Evolutionary conservation across 1,284 basidiomycete genomes (phyloP), one percentile per base, ranked within the genome.

Genomic region (Puccinia horiana): DNA sequence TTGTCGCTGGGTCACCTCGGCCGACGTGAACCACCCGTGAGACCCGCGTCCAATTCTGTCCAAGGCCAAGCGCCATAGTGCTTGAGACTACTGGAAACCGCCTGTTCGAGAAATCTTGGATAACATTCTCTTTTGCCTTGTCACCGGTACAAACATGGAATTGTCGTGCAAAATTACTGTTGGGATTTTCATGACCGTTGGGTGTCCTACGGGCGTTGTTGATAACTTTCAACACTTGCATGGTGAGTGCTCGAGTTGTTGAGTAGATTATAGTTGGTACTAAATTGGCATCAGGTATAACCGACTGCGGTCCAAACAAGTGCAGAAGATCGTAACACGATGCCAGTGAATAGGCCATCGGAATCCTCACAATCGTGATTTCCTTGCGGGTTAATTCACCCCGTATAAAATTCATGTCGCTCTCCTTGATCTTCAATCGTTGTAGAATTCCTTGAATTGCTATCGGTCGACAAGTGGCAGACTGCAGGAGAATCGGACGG

Each of bases 21-120:
- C 32, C 63, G 40, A 67, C 35, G n/a, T 67, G 63, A n/a, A 67
- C 32, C 8, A 76, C 54, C 14, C 32, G n/a, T n/a, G 37, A 32
- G 23, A 76, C 58, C 29, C 26, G 20, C 37, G 40, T 58, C 75
- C 75, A 76, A 42, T 76, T 63, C 32, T 76, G 75, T 12, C 75
- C 56, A 2, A 76, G 52, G 20, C 75, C 75, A 29, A 75, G 52
- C 18, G 73, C 74, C 35, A 56, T 61, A n/a, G 56, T 58, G 40
- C 52, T n/a, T 14, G 54, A 63, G 9, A 76, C 58, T 12, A 47
- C 40, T 42, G 54, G 37, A 26, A 76, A 29, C 6, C 42, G 11
- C 0, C 32, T 29, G 40, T 58, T 26, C 16, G 35, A n/a, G 18
- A 67, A 42, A 29, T 40, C 29, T 9, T 5, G 9, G 8, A 29